Evolutionary conservation across 768 basidiomycete species (phyloP).

Genomic region (Candolleomyces eurysporus): DNA sequence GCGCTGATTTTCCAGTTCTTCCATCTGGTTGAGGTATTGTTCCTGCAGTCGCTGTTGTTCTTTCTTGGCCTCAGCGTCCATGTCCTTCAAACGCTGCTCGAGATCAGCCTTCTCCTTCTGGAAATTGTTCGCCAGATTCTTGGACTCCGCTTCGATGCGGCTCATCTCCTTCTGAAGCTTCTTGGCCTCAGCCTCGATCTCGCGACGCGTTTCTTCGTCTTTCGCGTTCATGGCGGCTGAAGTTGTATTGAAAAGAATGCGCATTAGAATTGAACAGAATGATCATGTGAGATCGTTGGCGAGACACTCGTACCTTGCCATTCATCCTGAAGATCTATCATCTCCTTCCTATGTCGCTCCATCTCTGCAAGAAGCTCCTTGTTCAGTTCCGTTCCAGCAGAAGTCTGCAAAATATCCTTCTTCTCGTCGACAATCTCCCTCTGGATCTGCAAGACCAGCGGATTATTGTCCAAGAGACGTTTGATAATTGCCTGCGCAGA

Average conservation of each 20-base stretch:
- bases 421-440: constrained; percentile 51
- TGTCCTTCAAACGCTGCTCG: constrained; percentile 3
- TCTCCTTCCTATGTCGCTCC: constrained; percentile 44
- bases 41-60: neutral
- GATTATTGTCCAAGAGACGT: constrained; percentile 36
- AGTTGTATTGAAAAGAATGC: neutral
- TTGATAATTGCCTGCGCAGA: constrained; percentile 44
- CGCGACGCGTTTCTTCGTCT: constrained; percentile 44
- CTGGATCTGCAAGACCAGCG: constrained; percentile 51
- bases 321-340: constrained; percentile 43
- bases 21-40: neutral
- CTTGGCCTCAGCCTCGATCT: constrained; percentile 43
- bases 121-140: constrained; percentile 30
- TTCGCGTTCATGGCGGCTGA: constrained; percentile 38
- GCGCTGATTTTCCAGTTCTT: neutral
- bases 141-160: constrained; percentile 37
- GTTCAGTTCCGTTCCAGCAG: constrained; percentile 51
- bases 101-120: constrained; percentile 3
- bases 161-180: constrained; percentile 42
- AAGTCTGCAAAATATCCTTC: constrained; percentile 48
- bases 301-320: constrained; percentile 31
- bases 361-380: constrained; percentile 48
- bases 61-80: neutral
- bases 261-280: no score
- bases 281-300: constrained; percentile 3